Base-by-base conservation (phyloP, 2,329 filamentous ascomycete genomes). In the Coniochaeta sp. region DNA sequence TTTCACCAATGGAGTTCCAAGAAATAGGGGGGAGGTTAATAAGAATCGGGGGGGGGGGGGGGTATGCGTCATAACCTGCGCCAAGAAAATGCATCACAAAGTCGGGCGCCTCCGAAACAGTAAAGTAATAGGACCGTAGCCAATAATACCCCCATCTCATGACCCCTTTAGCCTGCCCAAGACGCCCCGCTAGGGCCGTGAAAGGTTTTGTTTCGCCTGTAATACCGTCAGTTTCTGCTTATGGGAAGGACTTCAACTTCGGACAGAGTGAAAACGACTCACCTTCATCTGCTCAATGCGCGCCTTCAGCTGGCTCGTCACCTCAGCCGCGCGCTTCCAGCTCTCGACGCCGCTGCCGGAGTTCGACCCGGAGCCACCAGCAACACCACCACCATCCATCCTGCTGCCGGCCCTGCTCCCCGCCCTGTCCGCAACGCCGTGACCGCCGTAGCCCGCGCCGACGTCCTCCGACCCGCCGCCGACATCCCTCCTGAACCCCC, bases 211-310 rank as follows among this genome's bases (percentile, higher is more conserved):
- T 56, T 56, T 56, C 14, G 54, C 54, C 54, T 56, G 32, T 12
- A 5, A 26, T 4, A 4, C 22, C 12, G 52, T 55, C 28, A 55
- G 52, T 34, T 19, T 54, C 22, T 24, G 4, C 7, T 12, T 9
- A 38, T 6, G 14, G 16, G 7, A 32, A 30, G 26, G 5, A 55
- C 36, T 4, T 55, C 44, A 47, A 24, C n/a, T 24, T 3, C 4
- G 42, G 22, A 24, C 28, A 32, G 14, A 7, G 28, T 2, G 19
- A 2, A 32, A 55, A 24, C 2, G 24, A 56, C 76, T 65, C 69
- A 84, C 85, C 83, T 98, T 99, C 95, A 99, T 99, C 80, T 95
- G 90, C 79, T 98, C 95, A 74, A 99, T 99, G 72, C 95, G 86
- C 58, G 93, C 92, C 79, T 98, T 99, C 69, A 99, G 75, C 73